phyloP scores from a whole-genome alignment of 2,329 filamentous ascomycete genomes.

The Sporothrix globosa region DNA sequence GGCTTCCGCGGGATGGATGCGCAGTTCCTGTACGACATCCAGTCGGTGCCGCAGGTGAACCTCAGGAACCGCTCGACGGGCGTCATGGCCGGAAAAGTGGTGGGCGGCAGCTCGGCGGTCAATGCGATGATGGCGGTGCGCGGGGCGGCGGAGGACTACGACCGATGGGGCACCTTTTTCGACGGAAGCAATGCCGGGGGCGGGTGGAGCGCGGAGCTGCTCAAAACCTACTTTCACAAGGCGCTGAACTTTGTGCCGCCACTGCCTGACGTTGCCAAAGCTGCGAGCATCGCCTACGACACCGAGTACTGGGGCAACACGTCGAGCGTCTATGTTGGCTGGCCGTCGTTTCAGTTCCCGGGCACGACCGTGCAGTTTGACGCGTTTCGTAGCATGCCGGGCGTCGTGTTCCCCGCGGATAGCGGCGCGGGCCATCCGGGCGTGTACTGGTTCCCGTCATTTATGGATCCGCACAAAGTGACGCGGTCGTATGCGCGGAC shows the following conservation, averaged over 20 bases:
- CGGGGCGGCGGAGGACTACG: constrained; percentile 43
- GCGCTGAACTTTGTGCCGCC: constrained; percentile 37
- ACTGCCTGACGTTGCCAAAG: constrained; percentile 35
- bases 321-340: constrained; percentile 44
- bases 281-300: constrained; percentile 44
- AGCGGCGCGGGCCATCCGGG: constrained; percentile 46
- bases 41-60: constrained; percentile 41
- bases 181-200: neutral
- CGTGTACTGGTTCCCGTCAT: constrained; percentile 49
- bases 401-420: constrained; percentile 46
- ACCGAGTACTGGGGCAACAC: constrained; percentile 44
- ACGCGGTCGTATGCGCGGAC: constrained; percentile 48
- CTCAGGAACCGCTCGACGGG: constrained; percentile 38
- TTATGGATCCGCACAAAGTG: constrained; percentile 46
- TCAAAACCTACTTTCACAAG: constrained; percentile 44
- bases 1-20: constrained; percentile 35
- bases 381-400: constrained; percentile 46
- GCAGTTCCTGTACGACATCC: constrained; percentile 39
- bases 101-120: constrained; percentile 47
- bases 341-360: constrained; percentile 47
- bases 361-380: constrained; percentile 42
- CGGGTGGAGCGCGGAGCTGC: constrained; percentile 29
- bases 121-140: constrained; percentile 46
- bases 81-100: constrained; percentile 39
- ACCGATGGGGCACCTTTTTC: constrained; percentile 45